Evolutionary conservation across 2,329 filamentous ascomycete species (phyloP).

Genomic region (Cercospora zeae-maydis): DNA sequence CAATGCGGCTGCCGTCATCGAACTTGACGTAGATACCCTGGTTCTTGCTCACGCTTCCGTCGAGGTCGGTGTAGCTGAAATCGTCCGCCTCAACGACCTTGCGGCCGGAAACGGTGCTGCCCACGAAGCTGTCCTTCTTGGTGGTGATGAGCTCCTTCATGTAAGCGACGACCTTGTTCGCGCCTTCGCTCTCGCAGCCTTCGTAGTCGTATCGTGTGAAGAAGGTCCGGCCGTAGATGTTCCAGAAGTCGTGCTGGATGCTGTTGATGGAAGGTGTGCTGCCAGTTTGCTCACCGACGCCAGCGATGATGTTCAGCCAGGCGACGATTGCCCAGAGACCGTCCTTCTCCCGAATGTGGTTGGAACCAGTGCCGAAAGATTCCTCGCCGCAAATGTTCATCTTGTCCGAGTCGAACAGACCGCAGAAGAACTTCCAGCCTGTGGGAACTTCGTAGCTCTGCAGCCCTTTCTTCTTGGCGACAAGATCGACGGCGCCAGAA

Average conservation of each 20-base stretch:
- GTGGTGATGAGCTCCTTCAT: conserved; percentile 72
- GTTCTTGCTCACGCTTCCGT: conserved; percentile 91
- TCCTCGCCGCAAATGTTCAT: conserved; percentile 98
- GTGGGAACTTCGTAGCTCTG: conserved; percentile 95
- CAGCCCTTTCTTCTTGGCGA: conserved; percentile 89
- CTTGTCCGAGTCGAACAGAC: conserved; percentile 89
- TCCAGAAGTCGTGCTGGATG: conserved; percentile 98
- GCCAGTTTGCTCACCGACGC: conserved; percentile 75
- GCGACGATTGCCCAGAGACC: conserved; percentile 95
- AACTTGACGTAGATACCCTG: conserved; percentile 95
- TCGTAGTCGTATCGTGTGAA: conserved; percentile 99
- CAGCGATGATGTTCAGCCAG: conserved; percentile 98
- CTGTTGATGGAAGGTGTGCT: conserved; percentile 88
- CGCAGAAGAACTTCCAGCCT: conserved; percentile 99
- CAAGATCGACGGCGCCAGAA: conserved; percentile 88
- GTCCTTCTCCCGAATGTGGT: conserved; percentile 99
- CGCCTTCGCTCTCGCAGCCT: conserved; percentile 84
- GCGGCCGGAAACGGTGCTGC: conserved; percentile 74
- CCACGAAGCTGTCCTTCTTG: conserved; percentile 70
- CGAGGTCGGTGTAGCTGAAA: conserved; percentile 98
- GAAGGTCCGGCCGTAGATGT: conserved; percentile 91
- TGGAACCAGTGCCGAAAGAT: conserved; percentile 95
- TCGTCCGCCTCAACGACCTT: conserved; percentile 88
- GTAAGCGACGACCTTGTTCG: conserved; percentile 81
- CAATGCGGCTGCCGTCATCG: conserved; percentile 88